Conservation (phyloP, 2,329 filamentous ascomycete genomes). For the Phialophora verrucosa region DNA sequence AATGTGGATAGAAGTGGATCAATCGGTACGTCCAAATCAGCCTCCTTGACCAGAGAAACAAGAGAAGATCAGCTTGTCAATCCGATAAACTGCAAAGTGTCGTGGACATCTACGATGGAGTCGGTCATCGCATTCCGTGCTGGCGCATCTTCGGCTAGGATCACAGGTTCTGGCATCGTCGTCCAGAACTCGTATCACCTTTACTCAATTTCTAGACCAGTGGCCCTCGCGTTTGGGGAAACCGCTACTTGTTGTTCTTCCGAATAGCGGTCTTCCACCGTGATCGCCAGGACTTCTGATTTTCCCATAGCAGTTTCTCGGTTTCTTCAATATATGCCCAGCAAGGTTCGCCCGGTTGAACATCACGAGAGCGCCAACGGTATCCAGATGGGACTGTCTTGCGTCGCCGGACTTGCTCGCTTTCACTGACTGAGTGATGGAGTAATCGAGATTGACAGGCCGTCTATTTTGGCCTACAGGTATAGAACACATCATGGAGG, state of each 20-base stretch:
- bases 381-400: not conserved
- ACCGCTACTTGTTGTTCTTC: not conserved
- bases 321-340: too few species aligned
- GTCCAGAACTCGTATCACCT: not conserved
- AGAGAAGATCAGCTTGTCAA: not conserved
- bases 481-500: not conserved
- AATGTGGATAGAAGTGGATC: not conserved
- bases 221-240: not conserved
- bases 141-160: not conserved
- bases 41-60: not conserved
- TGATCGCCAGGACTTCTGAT: not conserved
- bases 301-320: not conserved
- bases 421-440: not conserved
- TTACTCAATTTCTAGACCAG: not conserved
- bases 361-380: too few species aligned
- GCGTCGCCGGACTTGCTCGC: not conserved
- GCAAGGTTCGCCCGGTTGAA: too few species aligned
- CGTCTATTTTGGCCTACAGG: not conserved
- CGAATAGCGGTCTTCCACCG: not conserved
- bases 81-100: not conserved
- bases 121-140: not conserved
- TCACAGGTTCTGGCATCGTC: not conserved
- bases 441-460: not conserved
- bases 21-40: not conserved
- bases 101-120: not conserved